Conservation (phyloP, 23 red algal genomes). For the Porphyridium purpureum region DNA sequence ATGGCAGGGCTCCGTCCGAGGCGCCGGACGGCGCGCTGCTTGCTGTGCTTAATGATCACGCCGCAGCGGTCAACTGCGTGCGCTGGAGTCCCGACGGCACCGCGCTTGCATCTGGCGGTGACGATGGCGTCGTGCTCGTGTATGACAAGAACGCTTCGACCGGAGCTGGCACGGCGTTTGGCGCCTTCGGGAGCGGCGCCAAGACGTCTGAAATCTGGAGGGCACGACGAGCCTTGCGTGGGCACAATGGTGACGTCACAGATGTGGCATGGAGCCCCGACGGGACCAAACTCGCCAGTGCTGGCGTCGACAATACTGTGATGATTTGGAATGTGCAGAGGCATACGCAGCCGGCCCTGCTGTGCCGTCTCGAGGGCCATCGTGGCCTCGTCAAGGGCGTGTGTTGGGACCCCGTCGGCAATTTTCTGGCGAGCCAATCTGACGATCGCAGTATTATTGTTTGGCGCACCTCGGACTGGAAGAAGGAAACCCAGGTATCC, state of each 20-base stretch:
- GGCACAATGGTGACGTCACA: slow-evolving; percentile 71
- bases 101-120: slow-evolving; percentile 66
- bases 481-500: slow-evolving; percentile 58
- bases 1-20: background rate
- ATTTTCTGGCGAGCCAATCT: slow-evolving; percentile 63
- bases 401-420: slow-evolving; percentile 79
- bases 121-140: slow-evolving; percentile 74
- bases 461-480: slow-evolving; percentile 93
- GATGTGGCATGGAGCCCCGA: slow-evolving; percentile 73
- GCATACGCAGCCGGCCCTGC: slow-evolving; percentile 8
- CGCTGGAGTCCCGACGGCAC: slow-evolving; percentile 56
- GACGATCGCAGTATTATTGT: slow-evolving; percentile 79
- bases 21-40: slow-evolving; percentile 47
- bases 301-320: slow-evolving; percentile 74
- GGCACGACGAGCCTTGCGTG: slow-evolving; percentile 30
- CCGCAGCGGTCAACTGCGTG: slow-evolving; percentile 70
- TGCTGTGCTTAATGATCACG: slow-evolving; percentile 42
- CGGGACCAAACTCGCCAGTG: slow-evolving; percentile 39
- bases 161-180: slow-evolving; percentile 7
- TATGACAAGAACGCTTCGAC: slow-evolving; percentile 6
- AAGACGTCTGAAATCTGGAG: slow-evolving; percentile 32
- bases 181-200: slow-evolving; percentile 1
- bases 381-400: slow-evolving; percentile 91
- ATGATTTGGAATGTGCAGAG: slow-evolving; percentile 53
- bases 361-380: slow-evolving; percentile 16